Conservation (phyloP, 2,329 filamentous ascomycete species). For the Stemphylium beticola region DNA sequence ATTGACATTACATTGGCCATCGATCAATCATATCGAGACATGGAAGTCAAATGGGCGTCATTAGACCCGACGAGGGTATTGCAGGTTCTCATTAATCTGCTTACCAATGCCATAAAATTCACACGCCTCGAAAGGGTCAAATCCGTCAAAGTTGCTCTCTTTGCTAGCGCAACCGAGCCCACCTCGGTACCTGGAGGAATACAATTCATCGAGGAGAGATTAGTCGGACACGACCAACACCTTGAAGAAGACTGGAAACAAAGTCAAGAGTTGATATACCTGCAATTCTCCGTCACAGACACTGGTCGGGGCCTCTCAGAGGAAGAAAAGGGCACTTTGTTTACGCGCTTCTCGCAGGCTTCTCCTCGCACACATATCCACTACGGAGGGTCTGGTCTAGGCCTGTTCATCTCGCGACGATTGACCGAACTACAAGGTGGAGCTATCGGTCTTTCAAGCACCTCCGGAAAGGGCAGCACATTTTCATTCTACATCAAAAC, state of each 20-base stretch:
- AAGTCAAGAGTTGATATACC: conserved; percentile 36
- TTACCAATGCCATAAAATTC: conserved; percentile 55
- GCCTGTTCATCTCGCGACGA: conserved; percentile 42
- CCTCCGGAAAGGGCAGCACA: conserved; percentile 33
- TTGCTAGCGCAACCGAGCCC: conserved; percentile 41
- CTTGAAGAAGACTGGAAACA: conserved; percentile 43
- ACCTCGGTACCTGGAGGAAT: conserved; percentile 38
- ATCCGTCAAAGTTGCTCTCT: conserved; percentile 46
- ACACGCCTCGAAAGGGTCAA: conserved; percentile 43
- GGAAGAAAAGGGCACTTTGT: conserved; percentile 43
- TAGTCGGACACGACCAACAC: conserved; percentile 27
- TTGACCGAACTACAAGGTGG: conserved; percentile 44
- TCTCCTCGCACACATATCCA: conserved; percentile 43
- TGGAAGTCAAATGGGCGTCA: conserved; percentile 48
- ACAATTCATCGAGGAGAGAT: conserved; percentile 33
- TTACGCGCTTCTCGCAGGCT: conserved; percentile 41
- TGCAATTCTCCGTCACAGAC: conserved; percentile 47
- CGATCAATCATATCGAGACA: conserved; percentile 47
- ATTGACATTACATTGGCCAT: conserved; percentile 35
- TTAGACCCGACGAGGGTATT: conserved; percentile 52
- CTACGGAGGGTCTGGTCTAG: conserved; percentile 50
- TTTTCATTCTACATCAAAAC: conserved; percentile 45
- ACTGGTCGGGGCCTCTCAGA: conserved; percentile 50
- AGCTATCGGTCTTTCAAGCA: conserved; percentile 35
- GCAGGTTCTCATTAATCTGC: conserved; percentile 47